Evolutionary conservation across 768 basidiomycete genomes (phyloP).

Genomic region (Leccinum subgranulosum): DNA sequence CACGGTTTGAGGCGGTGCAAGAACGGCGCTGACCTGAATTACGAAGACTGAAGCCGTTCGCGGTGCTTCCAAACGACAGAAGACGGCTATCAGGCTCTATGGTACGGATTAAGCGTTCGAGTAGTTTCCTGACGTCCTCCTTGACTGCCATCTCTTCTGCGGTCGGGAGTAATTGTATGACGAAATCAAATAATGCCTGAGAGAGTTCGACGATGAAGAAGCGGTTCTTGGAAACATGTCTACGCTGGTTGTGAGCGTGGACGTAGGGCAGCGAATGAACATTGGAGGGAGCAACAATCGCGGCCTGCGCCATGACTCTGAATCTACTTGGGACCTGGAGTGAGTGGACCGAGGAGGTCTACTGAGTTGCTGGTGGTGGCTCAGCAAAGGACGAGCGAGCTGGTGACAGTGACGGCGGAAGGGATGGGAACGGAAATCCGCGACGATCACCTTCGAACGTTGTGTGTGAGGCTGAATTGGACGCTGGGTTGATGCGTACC

Average conservation of each 20-base stretch:
- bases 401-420: conserved; percentile 11
- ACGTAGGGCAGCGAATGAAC: conserved; percentile 26
- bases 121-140: conserved; percentile 91
- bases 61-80: conserved; percentile 93
- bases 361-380: neutral
- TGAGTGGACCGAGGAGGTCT: neutral
- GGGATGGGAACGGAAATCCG: conserved; percentile 21
- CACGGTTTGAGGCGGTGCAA: conserved; percentile 1
- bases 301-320: conserved; percentile 28
- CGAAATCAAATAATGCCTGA: conserved; percentile 90
- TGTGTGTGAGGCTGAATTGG: conserved; percentile 16
- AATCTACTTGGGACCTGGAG: neutral
- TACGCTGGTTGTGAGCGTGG: conserved; percentile 36
- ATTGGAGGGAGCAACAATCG: conserved; percentile 17
- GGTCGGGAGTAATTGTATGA: conserved; percentile 87
- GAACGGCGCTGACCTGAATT: conserved; percentile 70
- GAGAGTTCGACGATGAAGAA: conserved; percentile 77
- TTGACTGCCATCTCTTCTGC: conserved; percentile 89
- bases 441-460: conserved; percentile 25
- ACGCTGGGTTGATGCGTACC: conserved; percentile 13
- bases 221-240: conserved; percentile 49
- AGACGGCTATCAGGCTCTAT: conserved; percentile 91
- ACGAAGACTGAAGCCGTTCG: conserved; percentile 94
- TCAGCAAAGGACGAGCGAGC: conserved; percentile 4
- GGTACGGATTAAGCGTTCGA: conserved; percentile 92